phyloP scores from a whole-genome alignment of 73 alveolate genomes.

The Effrenium voratum region DNA sequence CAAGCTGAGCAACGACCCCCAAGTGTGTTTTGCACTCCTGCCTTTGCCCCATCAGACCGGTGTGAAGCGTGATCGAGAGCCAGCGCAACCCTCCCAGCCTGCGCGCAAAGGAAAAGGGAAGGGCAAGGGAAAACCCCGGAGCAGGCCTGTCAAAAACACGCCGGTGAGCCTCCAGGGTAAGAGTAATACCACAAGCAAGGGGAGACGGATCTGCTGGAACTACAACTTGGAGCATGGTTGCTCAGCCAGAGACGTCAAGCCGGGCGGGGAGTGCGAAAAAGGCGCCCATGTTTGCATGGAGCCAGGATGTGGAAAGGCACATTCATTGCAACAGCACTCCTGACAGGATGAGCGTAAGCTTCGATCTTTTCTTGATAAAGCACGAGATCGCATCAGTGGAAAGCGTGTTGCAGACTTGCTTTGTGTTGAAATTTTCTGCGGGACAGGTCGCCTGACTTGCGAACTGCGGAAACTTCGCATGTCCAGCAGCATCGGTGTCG shows the following conservation, averaged over 20 bases:
- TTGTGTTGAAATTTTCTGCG: background rate
- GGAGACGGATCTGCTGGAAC: background rate
- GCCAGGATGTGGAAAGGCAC: background rate
- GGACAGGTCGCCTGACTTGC: background rate
- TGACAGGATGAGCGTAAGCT: background rate
- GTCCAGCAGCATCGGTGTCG: background rate
- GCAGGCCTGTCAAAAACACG: background rate
- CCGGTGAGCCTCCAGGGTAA: background rate
- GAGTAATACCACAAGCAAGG: background rate
- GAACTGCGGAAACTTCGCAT: background rate
- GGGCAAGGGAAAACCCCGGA: background rate
- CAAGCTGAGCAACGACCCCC: background rate
- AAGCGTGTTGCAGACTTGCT: background rate
- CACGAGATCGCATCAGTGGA: background rate
- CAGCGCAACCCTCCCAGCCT: background rate
- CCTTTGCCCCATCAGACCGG: background rate
- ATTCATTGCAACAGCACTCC: background rate
- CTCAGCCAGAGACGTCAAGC: background rate
- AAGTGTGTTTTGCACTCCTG: background rate
- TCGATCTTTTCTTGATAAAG: background rate
- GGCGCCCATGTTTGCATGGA: background rate
- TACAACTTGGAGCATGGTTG: background rate
- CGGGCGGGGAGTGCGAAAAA: background rate
- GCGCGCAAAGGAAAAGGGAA: background rate
- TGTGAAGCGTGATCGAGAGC: background rate